Base-by-base conservation (phyloP, 2,329 filamentous ascomycete genomes). In the Cyphellophora attinorum region DNA sequence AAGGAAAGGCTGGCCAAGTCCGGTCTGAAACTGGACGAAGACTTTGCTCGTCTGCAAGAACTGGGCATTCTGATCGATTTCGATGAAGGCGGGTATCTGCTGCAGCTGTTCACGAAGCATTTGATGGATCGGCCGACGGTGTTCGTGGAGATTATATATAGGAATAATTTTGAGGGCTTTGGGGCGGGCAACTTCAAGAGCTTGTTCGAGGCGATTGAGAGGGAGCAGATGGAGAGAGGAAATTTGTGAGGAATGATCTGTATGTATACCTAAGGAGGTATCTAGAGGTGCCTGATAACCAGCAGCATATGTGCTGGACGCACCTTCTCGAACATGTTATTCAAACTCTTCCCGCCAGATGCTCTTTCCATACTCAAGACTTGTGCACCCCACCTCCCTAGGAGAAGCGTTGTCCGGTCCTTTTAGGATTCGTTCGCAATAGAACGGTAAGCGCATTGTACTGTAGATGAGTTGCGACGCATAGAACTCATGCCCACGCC, bases 151-250 rank as follows among this genome's bases (percentile, higher is more conserved):
- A 93, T 95, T 50, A 95, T 95, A 51, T 86, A 95, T 67, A 68
- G 88, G 38, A 80, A 93, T 50, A 79, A 85, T 45, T 95, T 95
- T 57, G 79, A 82, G 19, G 89, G 89, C 0, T 95, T 95, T 50
- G 88, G 89, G 3, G 89, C 88, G 0, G 89, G 89, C 1, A 96
- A 95, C 60, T 95, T 95, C 66, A 94, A 86, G 74, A 86, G 81
- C 41, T 53, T 95, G 50, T 95, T 95, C 52, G 88, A 95, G 68
- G 88, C 89, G 3, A 93, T 95, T 57, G 89, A 95, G 70, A 68
- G 88, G 33, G 88, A 95, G 60, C 89, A 95, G 68, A 85, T 77
- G 29, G 68, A 81, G 58, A 70, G 88, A 37, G 88, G 89, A 2
- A 95, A 94, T 55, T 57, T 94, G 60, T 84, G 60, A 60, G 11